Conservation (phyloP, 495 filamentous ascomycete species). For the Opeltia flavorubescens region DNA sequence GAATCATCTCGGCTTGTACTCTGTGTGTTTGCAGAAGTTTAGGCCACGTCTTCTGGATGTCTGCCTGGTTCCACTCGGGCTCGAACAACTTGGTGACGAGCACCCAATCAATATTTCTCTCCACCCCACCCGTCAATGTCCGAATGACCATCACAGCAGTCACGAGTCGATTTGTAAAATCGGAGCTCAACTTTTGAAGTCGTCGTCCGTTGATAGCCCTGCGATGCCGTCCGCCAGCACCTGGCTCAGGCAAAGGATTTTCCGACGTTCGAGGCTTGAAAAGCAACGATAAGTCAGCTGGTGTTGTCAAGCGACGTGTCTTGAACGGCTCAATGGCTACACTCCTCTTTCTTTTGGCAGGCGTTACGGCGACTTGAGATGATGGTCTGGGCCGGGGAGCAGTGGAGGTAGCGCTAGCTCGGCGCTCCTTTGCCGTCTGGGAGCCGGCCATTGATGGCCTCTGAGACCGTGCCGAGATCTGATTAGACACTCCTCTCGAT, state of each 20-base stretch:
- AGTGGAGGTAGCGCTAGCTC: too few relatives aligned
- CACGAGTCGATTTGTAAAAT: too few relatives aligned
- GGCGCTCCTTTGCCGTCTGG: too few relatives aligned
- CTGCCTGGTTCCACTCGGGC: conserved; percentile 39
- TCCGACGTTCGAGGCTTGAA: background rate
- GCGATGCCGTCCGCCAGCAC: too few relatives aligned
- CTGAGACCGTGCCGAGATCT: too few relatives aligned
- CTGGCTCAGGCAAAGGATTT: background rate
- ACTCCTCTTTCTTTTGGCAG: background rate
- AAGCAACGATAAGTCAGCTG: background rate
- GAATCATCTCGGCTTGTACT: conserved; percentile 51
- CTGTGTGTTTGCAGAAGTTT: conserved; percentile 41
- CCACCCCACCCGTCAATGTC: conserved; percentile 58
- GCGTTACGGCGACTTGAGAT: background rate
- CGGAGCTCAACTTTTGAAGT: too few relatives aligned
- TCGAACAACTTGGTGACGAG: conserved; percentile 49
- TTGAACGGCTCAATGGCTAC: conserved; percentile 1
- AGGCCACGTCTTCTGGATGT: conserved; percentile 48
- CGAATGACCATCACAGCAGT: conserved; percentile 61
- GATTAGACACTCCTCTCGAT: background rate
- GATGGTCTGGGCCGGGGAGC: background rate
- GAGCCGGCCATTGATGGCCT: too few relatives aligned
- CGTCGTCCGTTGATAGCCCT: too few relatives aligned
- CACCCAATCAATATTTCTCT: conserved; percentile 58
- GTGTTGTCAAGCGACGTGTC: conserved; percentile 6